Percentiles rank a stretch among this genome's conserved stretches.
Conservation (phyloP, 179 eudicot species). For the Silene noctiflora region DNA sequence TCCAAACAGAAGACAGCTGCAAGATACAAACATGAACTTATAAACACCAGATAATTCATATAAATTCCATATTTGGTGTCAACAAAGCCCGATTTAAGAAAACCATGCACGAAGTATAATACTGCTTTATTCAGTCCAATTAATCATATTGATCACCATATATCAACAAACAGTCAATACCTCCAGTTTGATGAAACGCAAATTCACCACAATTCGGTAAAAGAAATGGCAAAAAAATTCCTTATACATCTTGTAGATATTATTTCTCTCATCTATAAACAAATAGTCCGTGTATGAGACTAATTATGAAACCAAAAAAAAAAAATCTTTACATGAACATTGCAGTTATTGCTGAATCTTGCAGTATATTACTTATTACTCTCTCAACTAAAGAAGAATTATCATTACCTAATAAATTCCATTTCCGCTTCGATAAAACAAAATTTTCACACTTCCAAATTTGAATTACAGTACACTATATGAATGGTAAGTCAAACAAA, state of each 20-base stretch:
- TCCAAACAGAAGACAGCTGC: slow-evolving; percentile 67
- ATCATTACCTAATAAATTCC: no score
- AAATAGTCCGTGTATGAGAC: not conserved
- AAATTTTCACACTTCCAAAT: no score
- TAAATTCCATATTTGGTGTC: not conserved
- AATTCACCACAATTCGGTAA: not conserved
- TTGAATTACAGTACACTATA: no score
- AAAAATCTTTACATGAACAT: not conserved
- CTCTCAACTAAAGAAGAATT: not conserved
- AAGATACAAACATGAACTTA: slow-evolving; percentile 19
- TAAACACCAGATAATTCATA: not conserved
- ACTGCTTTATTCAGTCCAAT: not conserved
- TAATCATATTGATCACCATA: not conserved
- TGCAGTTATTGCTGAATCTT: not conserved
- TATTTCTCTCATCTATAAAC: no score
- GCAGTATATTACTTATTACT: not conserved
- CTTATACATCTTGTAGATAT: no score
- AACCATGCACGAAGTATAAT: not conserved
- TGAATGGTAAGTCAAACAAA: no score
- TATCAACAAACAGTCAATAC: not conserved
- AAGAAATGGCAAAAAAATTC: no score
- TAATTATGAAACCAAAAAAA: not conserved
- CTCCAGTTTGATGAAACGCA: not conserved
- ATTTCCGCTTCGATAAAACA: no score
- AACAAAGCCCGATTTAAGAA: not conserved